Percentiles rank a stretch among this genome's conserved stretches.
Conservation (phyloP, 2,329 filamentous ascomycete genomes). For the Balansia obtecta region DNA sequence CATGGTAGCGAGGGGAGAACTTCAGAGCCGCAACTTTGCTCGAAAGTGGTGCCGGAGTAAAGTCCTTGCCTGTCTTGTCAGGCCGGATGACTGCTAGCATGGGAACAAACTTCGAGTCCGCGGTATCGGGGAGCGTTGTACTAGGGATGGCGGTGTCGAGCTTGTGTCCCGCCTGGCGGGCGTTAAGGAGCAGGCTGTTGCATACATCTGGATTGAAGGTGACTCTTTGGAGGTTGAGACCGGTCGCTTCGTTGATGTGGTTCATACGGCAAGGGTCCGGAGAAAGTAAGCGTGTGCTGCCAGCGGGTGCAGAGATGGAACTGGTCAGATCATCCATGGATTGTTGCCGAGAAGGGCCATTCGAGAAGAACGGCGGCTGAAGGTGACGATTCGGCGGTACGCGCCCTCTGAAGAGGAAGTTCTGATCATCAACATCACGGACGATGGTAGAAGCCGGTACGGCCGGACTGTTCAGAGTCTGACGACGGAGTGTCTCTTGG, state of each 20-base stretch:
- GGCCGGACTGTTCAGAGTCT: background rate
- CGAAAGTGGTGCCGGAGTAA: conserved; percentile 3
- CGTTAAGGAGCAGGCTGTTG: background rate
- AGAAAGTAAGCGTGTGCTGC: background rate
- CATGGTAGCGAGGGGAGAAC: conserved; percentile 24
- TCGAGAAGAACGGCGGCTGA: background rate
- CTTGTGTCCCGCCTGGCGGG: background rate
- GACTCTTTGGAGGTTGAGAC: conserved; percentile 1
- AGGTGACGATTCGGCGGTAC: background rate
- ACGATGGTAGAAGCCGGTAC: background rate
- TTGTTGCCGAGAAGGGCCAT: conserved; percentile 1
- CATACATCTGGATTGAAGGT: background rate
- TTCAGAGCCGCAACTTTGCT: conserved; percentile 5
- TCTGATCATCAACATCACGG: background rate
- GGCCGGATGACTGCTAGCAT: conserved; percentile 13
- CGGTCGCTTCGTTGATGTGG: background rate
- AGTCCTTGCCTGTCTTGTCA: conserved; percentile 6
- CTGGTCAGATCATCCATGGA: conserved; percentile 4
- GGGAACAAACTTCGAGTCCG: conserved; percentile 9
- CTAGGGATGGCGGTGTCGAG: background rate
- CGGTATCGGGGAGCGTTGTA: background rate
- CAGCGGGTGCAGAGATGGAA: background rate
- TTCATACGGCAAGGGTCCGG: background rate
- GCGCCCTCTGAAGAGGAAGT: background rate
- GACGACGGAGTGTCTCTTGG: background rate